These are phyloP conservation scores for Globisporangium camurandrum DNA, from an alignment of 352 stramenopile species.

Conservation along the genomic window DNA sequence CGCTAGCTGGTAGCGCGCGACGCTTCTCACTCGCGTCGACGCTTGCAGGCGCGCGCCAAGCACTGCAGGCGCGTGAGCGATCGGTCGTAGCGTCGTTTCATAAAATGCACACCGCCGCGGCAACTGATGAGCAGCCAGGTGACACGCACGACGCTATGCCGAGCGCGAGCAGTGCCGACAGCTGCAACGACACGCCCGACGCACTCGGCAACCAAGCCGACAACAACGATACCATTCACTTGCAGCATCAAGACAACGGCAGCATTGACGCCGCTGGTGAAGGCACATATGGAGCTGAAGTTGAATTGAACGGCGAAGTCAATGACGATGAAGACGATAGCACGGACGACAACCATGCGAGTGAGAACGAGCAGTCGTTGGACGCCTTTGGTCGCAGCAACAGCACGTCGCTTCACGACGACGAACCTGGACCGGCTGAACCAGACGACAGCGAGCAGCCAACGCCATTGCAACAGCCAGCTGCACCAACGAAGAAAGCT, in stretches of 20 bases:
- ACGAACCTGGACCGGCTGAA: background rate
- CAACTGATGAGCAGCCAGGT: background rate
- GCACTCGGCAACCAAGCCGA: background rate
- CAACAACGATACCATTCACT: too few species aligned
- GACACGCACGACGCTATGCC: background rate
- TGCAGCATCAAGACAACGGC: too few species aligned
- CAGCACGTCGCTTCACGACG: too few species aligned
- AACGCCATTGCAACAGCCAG: background rate
- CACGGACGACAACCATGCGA: background rate
- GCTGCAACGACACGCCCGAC: background rate
- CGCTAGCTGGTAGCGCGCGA: background rate
- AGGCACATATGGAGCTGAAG: too few species aligned
- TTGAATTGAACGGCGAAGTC: too few species aligned
- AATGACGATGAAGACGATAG: too few species aligned
- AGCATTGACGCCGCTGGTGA: too few species aligned
- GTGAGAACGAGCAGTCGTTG: background rate
- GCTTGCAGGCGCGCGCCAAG: background rate
- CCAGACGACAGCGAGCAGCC: background rate
- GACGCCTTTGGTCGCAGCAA: too few species aligned
- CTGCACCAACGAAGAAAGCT: background rate
- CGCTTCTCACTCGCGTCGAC: background rate
- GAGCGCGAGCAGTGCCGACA: background rate
- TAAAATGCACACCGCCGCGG: background rate
- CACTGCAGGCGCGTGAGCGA: background rate
- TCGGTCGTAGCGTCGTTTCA: slow-evolving; percentile 1